phyloP scores from a whole-genome alignment of 345 rosid species.

The Viola odorata region DNA sequence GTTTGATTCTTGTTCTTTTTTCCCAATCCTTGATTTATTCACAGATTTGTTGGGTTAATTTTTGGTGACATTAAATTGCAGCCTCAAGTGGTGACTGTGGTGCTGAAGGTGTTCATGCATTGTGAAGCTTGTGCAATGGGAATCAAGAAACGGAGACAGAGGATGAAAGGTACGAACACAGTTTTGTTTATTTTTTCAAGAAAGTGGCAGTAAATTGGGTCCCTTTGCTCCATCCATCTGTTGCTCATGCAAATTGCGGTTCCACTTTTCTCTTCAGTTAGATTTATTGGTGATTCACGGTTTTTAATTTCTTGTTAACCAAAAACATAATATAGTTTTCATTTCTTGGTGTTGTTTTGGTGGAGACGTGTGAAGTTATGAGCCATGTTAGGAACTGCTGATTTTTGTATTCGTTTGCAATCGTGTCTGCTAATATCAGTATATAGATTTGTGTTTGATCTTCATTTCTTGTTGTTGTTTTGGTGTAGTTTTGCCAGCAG shows the following conservation, averaged over 20 bases:
- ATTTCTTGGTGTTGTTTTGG: too few species aligned
- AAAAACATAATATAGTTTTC: too few species aligned
- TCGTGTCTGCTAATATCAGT: too few species aligned
- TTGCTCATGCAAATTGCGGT: constrained; percentile 10
- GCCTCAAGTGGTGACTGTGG: constrained; percentile 63
- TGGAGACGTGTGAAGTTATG: too few species aligned
- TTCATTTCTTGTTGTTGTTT: too few species aligned
- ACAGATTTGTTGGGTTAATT: background rate
- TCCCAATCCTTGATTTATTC: too few species aligned
- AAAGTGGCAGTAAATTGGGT: background rate
- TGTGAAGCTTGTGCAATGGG: constrained; percentile 89
- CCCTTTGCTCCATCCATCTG: background rate
- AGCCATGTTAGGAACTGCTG: too few species aligned
- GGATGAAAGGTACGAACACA: constrained; percentile 61
- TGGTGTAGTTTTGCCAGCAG: too few species aligned
- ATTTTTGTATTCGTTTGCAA: too few species aligned
- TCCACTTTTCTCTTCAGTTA: background rate
- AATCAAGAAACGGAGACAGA: constrained; percentile 78
- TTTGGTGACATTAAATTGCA: constrained; percentile 18
- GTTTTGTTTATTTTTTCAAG: background rate
- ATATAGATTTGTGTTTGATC: too few species aligned
- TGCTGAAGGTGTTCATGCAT: constrained; percentile 80
- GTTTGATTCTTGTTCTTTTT: constrained; percentile 9
- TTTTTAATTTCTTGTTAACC: background rate
- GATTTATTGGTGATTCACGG: constrained; percentile 8